Evolutionary conservation across 495 filamentous ascomycete genomes (phyloP).

Genomic region (Daldinia childiae): DNA sequence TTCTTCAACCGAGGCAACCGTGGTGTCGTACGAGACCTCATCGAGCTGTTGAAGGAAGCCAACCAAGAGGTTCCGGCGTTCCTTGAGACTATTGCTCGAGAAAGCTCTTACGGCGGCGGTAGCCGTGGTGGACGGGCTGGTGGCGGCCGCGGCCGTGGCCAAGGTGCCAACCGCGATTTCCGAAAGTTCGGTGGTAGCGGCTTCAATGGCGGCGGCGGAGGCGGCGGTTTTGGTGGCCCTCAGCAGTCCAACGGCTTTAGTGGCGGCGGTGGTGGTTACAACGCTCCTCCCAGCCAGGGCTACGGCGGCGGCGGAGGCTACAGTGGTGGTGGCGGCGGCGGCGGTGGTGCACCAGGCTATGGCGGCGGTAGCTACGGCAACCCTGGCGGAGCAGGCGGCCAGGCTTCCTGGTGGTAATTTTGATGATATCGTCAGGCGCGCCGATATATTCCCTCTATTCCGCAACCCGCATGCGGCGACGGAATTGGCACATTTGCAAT

Average conservation of each 20-base stretch:
- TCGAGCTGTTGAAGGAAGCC: conserved; percentile 96
- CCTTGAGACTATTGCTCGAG: conserved; percentile 95
- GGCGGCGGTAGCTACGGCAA: conserved; percentile 78
- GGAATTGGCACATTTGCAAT: conserved; percentile 28
- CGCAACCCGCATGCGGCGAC: conserved; percentile 29
- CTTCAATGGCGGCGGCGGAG: conserved; percentile 61
- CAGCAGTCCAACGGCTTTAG: conserved; percentile 55
- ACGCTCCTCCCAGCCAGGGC: conserved; percentile 52
- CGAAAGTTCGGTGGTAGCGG: conserved; percentile 76
- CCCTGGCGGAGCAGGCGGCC: conserved; percentile 81
- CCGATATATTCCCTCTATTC: conserved; percentile 20
- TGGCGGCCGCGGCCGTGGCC: conserved; percentile 71
- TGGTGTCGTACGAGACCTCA: conserved; percentile 91
- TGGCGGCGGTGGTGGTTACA: conserved; percentile 59
- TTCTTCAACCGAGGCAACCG: conserved; percentile 99
- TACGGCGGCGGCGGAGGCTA: conserved; percentile 58
- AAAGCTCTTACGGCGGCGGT: conserved; percentile 82
- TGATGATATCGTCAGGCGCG: conserved; percentile 15
- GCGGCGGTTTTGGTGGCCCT: conserved; percentile 39
- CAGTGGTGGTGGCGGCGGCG: conserved; percentile 53
- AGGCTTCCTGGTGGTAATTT: conserved; percentile 95
- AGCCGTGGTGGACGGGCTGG: conserved; percentile 76
- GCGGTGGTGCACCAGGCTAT: conserved; percentile 45
- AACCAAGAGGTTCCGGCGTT: conserved; percentile 95
- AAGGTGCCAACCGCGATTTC: conserved; percentile 83